Percentiles rank a stretch among this genome's conserved stretches.
These are phyloP conservation scores for Podaxis sp. DNA, from an alignment of 768 basidiomycete genomes.

Conservation along the genomic window DNA sequence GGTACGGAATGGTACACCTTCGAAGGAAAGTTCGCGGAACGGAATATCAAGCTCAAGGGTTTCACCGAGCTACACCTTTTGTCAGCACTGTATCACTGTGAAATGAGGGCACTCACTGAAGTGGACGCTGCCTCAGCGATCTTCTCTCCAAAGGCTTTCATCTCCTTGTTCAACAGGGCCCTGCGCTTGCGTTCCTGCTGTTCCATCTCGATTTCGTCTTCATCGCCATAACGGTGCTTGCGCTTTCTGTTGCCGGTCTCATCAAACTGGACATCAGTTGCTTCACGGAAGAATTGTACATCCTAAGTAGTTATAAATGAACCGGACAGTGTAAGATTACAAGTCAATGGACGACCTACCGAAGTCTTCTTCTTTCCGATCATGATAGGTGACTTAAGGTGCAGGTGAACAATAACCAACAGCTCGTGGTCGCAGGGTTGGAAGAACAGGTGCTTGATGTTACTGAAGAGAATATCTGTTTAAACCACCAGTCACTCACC, in stretches of 20 bases:
- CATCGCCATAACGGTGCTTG: constrained; percentile 95
- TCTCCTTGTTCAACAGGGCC: constrained; percentile 89
- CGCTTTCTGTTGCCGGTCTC: constrained; percentile 99
- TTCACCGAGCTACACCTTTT: constrained; percentile 55
- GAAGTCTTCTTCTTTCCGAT: constrained; percentile 98
- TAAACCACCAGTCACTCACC: background rate
- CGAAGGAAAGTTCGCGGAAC: constrained; percentile 95
- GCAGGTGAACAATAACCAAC: constrained; percentile 90
- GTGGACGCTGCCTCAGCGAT: constrained; percentile 79
- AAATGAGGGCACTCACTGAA: constrained; percentile 52
- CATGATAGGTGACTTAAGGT: constrained; percentile 95
- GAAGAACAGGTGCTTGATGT: constrained; percentile 98
- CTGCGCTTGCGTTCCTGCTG: constrained; percentile 93
- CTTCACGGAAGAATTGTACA: constrained; percentile 97
- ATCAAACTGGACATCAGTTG: constrained; percentile 96
- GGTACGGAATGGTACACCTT: constrained; percentile 94
- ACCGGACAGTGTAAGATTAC: background rate
- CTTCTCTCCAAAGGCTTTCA: constrained; percentile 91
- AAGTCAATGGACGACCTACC: constrained; percentile 42
- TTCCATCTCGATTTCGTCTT: constrained; percentile 99
- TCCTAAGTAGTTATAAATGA: constrained; percentile 51
- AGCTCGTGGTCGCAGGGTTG: constrained; percentile 98
- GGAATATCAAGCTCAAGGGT: constrained; percentile 93
- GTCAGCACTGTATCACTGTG: background rate
- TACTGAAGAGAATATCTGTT: constrained; percentile 90